A percentile compares a stretch with the other conserved stretches of the same genome.
These are phyloP conservation scores for Metschnikowia dekortorum DNA, from an alignment of 805 yeast genomes.

Conservation along the genomic window DNA sequence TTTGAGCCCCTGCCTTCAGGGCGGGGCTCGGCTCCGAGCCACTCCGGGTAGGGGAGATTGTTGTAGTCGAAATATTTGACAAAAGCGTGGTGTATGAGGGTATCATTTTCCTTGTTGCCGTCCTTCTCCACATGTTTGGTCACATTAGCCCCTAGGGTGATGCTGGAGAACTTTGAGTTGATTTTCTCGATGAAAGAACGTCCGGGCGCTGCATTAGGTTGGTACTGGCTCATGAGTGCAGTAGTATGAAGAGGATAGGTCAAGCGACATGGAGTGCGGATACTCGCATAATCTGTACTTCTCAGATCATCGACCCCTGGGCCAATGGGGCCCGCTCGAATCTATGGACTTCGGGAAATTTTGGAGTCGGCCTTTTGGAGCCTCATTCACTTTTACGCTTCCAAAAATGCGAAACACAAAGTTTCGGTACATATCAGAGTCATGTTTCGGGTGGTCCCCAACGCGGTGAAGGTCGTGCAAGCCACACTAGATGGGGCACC, in stretches of 20 bases:
- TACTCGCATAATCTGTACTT: background rate
- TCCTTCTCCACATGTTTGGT: slow-evolving; percentile 30
- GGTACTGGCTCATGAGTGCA: slow-evolving; percentile 19
- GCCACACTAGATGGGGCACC: background rate
- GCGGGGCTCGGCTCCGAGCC: slow-evolving; percentile 33
- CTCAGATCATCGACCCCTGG: background rate
- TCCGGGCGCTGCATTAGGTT: slow-evolving; percentile 21
- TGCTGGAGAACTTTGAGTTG: slow-evolving; percentile 33
- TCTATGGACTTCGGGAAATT: too few species aligned
- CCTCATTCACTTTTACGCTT: too few species aligned
- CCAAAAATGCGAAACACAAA: too few species aligned
- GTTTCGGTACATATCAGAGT: too few species aligned
- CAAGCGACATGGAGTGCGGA: background rate
- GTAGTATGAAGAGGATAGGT: background rate
- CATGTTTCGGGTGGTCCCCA: too few species aligned
- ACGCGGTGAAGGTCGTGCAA: background rate
- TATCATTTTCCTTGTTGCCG: slow-evolving; percentile 34
- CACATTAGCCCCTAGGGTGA: slow-evolving; percentile 24
- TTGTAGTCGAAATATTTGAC: slow-evolving; percentile 33
- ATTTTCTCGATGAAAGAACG: slow-evolving; percentile 34
- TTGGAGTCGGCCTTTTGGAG: too few species aligned
- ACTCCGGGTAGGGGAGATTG: slow-evolving; percentile 37
- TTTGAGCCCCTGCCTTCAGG: background rate
- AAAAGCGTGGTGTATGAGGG: slow-evolving; percentile 42
- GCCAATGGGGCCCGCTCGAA: too few species aligned